Base-by-base conservation (phyloP, 2,329 filamentous ascomycete species). In the Hymenoscyphus infarciens region DNA sequence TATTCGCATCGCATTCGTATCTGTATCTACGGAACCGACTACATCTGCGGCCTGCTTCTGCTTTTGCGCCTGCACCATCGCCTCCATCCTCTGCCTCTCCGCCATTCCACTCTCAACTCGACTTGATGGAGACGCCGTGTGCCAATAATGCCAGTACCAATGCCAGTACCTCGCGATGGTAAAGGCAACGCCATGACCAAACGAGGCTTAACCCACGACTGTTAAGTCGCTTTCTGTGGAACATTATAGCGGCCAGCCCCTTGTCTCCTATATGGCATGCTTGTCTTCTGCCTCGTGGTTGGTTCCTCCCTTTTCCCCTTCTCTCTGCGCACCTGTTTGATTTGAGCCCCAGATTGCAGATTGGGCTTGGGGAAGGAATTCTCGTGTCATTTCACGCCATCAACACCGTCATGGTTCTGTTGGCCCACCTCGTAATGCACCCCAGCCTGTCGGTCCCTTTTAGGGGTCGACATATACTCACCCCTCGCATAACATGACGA, bases 221-320 rank as follows among this genome's bases (percentile, higher is more conserved):
- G 42, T 22, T 49, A 49, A 49, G 42, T 11, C 19, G 19, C 10
- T 49, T 19, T 31, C 42, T 22, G 42, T 49, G 42, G 42, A 49
- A 49, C 42, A 22, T 49, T 49, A 49, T 49, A 49, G 11, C 42
- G 10, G 19, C 42, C 42, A 49, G 4, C 19, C 42, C 42, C 42
- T 49, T 22, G 42, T 49, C 42, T 49, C n/a, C 42, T 49, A 49
- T 49, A 49, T 49, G n/a, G 42, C 42, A 49, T 49, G 42, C 42
- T 49, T 49, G 42, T 22, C 42, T 49, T 22, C 42, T 25, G 42
- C 42, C n/a, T 49, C n/a, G n/a, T 49, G 42, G 42, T 49, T 49
- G 42, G 42, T 22, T 22, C n/a, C n/a, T 7, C 39, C 39, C 8
- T 45, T 45, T 19, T 5, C 22, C 19, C 42, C 19, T 49, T 49